Evolutionary conservation across 2,329 filamentous ascomycete species (phyloP), one percentile per base, ranked within the genome.

Genomic region (Hypomyces rosellus): DNA sequence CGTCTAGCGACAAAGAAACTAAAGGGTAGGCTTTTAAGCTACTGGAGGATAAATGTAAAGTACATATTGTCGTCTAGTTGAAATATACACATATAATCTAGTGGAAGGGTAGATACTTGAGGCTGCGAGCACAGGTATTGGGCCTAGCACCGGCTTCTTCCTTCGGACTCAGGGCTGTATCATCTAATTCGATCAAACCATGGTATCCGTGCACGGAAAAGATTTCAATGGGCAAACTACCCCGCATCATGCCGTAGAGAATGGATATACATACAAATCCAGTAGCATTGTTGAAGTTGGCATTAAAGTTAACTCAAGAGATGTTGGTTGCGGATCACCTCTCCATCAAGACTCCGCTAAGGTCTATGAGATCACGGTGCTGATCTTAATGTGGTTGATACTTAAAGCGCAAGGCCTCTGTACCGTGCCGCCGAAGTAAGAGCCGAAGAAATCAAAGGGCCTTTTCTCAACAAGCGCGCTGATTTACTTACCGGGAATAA

Each of bases 1-100:
- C 54, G 63, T 74, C 39, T 57, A 68, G 25, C 46, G 53, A 16
- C 65, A 50, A 4, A 41, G 49, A 15, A 36, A 13, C 1, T 34
- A 41, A 3, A 65, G 61, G 55, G 22, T 4, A 25, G 22, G 22
- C 22, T 25, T 4, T 25, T 7, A 7, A 7, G 22, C 22, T 25
- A 4, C 22, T 25, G 22, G 22, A 7, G 22, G 22, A 25, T 7
- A 7, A 25, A 25, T 4, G 7, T 25, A 25, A 7, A 25, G 36
- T 38, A 2, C 12, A 38, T 38, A 5, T 38, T 38, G 13, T 38
- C 36, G 13, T 12, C 5, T 38, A 12, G 36, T 38, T 38, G 12
- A 38, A 38, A 38, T 5, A 38, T 38, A 38, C 12, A 13, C 15
- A 12, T 5, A 38, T 38, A 38, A 38, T 38, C 7, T 38, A 13